Evolutionary conservation across 2,329 filamentous ascomycete species (phyloP).

Genomic region (Ophiocordyceps sinensis): DNA sequence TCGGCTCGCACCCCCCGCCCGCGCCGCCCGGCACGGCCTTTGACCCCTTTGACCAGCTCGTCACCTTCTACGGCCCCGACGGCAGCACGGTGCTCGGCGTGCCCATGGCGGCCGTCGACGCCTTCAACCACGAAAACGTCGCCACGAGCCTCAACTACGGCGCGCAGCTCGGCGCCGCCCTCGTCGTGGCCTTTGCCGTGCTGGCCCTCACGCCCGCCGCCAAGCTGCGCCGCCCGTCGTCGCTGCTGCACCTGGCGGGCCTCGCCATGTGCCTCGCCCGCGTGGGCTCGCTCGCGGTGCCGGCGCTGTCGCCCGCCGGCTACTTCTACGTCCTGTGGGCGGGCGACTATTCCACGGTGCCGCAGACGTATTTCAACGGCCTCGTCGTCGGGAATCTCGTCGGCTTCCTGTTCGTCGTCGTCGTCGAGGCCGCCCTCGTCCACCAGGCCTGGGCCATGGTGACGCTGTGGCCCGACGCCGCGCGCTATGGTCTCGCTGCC

Average conservation of each 20-base stretch:
- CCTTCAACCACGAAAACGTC: constrained; percentile 15
- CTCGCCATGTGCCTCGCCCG: constrained; percentile 48
- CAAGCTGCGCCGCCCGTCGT: constrained; percentile 50
- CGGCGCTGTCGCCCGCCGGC: constrained; percentile 45
- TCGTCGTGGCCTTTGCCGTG: constrained; percentile 50
- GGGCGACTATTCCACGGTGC: constrained; percentile 36
- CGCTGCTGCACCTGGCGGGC: constrained; percentile 48
- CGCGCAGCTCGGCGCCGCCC: constrained; percentile 53
- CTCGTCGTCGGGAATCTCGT: constrained; percentile 17
- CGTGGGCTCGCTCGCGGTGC: constrained; percentile 39
- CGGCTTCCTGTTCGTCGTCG: constrained; percentile 21
- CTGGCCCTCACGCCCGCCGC: constrained; percentile 48
- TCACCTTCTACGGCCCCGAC: constrained; percentile 19
- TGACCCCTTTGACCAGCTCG: constrained; percentile 20
- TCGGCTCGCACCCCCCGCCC: background rate
- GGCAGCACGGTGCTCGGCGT: constrained; percentile 15
- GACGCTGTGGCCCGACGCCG: constrained; percentile 26
- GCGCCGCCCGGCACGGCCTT: constrained; percentile 7
- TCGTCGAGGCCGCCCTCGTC: constrained; percentile 31
- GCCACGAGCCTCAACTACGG: constrained; percentile 47
- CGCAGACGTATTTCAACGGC: constrained; percentile 21
- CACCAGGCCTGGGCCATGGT: constrained; percentile 40
- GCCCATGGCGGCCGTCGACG: constrained; percentile 18
- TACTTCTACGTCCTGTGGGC: constrained; percentile 47
- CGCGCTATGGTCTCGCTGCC: constrained; percentile 15